Evolutionary conservation across 805 yeast species (phyloP), one percentile per base, ranked within the genome.

Genomic region (Myxozyma melibiosi): DNA sequence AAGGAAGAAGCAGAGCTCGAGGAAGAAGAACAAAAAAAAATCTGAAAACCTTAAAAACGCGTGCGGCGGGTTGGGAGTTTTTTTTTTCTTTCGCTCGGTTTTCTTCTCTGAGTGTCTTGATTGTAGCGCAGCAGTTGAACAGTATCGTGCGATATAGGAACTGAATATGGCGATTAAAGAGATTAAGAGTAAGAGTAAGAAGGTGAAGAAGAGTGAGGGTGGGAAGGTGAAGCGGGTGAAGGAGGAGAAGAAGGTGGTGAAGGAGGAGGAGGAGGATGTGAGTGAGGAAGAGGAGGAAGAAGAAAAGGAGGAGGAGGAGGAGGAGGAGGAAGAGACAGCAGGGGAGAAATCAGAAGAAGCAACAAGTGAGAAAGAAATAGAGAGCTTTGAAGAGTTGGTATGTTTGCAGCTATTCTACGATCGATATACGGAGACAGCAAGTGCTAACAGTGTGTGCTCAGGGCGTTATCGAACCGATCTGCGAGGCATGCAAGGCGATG

Each of bases 401-500:
- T 13, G 63, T 39, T 25, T n/a, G 4, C 22, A 35, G 39, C 22
- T 27, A 6, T 9, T 35, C 30, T 25, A 9, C 39, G 16, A 5
- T 11, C 28, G 27, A 50, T 5, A 22, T 20, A 14, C 20, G 3
- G 38, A 39, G 14, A 16, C 20, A 14, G 4, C 18, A 18, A 11
- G 42, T 14, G 16, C 44, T 53, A 24, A 54, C 14, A 38, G 9
- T 18, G 13, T 47, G 9, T 51, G 53, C n/a, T n/a, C 22, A 58
- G 60, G 81, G 86, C 14, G 73, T 89, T 49, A 84, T 88, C 41
- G 89, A 89, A 1, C 95, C 88, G 67, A 78, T 94, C 24, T 72
- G 88, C 30, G 94, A 89, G 65, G 86, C 97, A 0, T 83, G 94
- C 63, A 83, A 84, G 53, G 78, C 79, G 31, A 75, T 94, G 74